Evolutionary conservation across 148 eudicot species (phyloP), one percentile per base, ranked within the genome.

Genomic region (Hydrangea macrophylla): DNA sequence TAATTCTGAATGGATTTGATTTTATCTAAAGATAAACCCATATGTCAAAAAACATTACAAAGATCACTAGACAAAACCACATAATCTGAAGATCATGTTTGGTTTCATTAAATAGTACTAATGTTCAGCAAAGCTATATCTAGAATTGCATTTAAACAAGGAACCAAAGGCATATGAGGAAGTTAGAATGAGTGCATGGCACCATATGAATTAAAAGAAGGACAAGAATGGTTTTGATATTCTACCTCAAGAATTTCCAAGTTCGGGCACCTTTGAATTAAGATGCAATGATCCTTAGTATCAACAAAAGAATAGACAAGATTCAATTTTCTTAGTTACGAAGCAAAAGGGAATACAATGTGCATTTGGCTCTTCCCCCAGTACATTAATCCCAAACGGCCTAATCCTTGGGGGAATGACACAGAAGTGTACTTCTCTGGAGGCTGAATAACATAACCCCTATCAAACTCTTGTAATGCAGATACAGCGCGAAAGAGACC

Each of bases 161-260:
- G 20, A 6, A 65, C 17, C 68, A n/a, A 31, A 48, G 20, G 45
- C 22, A 39, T 53, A 20, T 9, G 8, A 66, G 10, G 8, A 2
- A 20, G 53, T 13, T 28, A n/a, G 44, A 32, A 30, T 4, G 9
- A 45, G 22, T 50, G 9, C 22, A 17, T 6, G 53, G n/a, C 22
- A 48, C 20, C 20, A 55, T 31, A 30, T 18, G 25, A 12, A 26
- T 11, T 27, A 17, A 10, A 23, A 13, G 35, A 37, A 6, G 62
- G 26, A 57, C 12, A 7, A 22, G 50, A 53, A 53, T 31, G 39
- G 58, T 42, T 30, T 48, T 48, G 36, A 10, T 23, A 63, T 9
- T 62, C 62, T 83, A 92, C 98, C 96, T 90, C 96, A 44, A 92
- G 82, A 75, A 90, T 81, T 79, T 92, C 98, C 70, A 92, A 77